Base-by-base conservation (phyloP, 2,329 filamentous ascomycete species). In the Cadophora sp. region DNA sequence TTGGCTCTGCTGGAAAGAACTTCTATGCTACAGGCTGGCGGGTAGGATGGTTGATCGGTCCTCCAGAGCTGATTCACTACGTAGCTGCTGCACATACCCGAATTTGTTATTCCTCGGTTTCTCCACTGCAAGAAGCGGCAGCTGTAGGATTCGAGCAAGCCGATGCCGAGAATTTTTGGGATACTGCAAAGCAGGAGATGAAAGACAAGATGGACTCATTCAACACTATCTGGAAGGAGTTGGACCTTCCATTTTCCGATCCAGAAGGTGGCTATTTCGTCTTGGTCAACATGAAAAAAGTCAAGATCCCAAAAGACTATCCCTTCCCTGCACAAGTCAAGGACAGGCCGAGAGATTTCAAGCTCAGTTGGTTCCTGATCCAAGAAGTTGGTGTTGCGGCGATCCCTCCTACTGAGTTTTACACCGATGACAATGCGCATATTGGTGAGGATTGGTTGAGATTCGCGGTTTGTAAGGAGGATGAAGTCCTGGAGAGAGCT, bases 21-120 rank as follows among this genome's bases (percentile, higher is more conserved):
- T 99, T 99, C 80, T 98, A 98, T 77, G 93, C 93, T 65, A 99
- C 96, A 0, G 96, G 96, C 58, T 99, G 96, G 96, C 90, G 96
- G 66, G 94, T 98, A 4, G 87, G 96, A 64, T 99, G 95, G 89
- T 83, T 99, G 45, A 96, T 98, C 76, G 96, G 96, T 0, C 93
- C 92, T 0, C 87, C 93, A 62, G 87, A 97, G 68, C 83, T 98
- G 62, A 94, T 98, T 81, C 91, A 96, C 78, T 92, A 97, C 78
- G 95, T 97, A 41, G 89, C 92, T 13, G 93, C 93, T 20, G 96
- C 96, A 0, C 96, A 99, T 79, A 98, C 95, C 0, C 88, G 95
- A 63, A 98, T 99, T 77, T 98, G 96, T 84, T 99, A 96, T 82
- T 94, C 91, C 60, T 94, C 92, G 53, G 94, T 97, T 6, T 96